Evolutionary conservation across 441 rosid species (phyloP), one percentile per base, ranked within the genome.

Genomic region (Lepidium campestre): DNA sequence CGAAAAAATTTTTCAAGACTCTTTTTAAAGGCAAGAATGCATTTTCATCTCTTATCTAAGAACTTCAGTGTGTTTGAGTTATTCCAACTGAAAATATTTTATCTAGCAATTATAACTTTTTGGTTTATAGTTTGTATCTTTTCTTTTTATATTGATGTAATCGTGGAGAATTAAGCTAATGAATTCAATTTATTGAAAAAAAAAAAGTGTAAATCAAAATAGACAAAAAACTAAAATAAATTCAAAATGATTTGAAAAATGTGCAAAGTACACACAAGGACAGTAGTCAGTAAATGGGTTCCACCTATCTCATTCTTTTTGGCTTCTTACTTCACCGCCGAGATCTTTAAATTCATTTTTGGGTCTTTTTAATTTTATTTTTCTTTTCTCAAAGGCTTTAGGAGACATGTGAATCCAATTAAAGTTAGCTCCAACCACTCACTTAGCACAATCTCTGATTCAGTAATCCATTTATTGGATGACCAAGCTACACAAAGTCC

Each of bases 251-350:
- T 17, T 4, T 0, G 12, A 39, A 27, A 23, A 5, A 40, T 5
- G 1, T 53, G 37, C 20, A 35, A 47, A 47, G 72, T 67, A 57
- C 72, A 36, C 37, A 36, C 29, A 57, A 56, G 57, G 72, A 57
- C 42, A 39, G 65, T 57, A 29, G 42, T 37, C 22, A 27, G 58
- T 0, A 58, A 57, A 57, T 37, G 65, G 65, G 44, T 48, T 23
- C 50, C 42, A 48, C 59, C 52, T 27, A 37, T 34, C 72, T 49
- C 59, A 22, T 19, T 37, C n/a, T 22, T 67, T 23, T 56, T n/a
- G 14, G 41, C 40, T 31, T 18, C 23, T 37, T 37, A 37, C 25
- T 39, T 57, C 72, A 48, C 72, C 65, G 65, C 56, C 71, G 48
- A 57, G 62, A 40, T 44, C 53, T 46, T 65, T 52, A 39, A 25